These are phyloP conservation scores for Nyctanthes arbortristis DNA, from an alignment of 257 asterid species.

Conservation along the genomic window DNA sequence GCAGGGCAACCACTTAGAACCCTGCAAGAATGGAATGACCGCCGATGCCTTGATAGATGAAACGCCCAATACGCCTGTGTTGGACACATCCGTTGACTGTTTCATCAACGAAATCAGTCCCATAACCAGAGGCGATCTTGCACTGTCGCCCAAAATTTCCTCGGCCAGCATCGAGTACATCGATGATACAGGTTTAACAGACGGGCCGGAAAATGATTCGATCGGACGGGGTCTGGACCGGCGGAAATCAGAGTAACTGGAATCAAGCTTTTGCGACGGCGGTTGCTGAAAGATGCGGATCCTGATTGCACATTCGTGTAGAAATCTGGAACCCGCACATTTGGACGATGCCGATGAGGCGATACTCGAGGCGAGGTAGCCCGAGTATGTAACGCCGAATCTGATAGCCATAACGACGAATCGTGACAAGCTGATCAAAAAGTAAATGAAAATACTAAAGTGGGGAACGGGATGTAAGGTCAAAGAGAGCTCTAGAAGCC, in stretches of 20 bases:
- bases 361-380: slow-evolving; percentile 65
- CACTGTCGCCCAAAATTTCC: slow-evolving; percentile 42
- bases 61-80: slow-evolving; percentile 43
- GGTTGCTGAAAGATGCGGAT: slow-evolving; percentile 42
- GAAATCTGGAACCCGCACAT: slow-evolving; percentile 48
- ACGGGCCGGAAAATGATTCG: slow-evolving; percentile 6
- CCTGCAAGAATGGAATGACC: slow-evolving; percentile 54
- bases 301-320: slow-evolving; percentile 51
- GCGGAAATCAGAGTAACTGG: slow-evolving; percentile 38
- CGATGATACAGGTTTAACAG: slow-evolving; percentile 28
- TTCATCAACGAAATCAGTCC: slow-evolving; percentile 64
- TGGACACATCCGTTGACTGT: slow-evolving; percentile 39
- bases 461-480: slow-evolving; percentile 18
- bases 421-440: slow-evolving; percentile 35
- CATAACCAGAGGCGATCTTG: slow-evolving; percentile 46
- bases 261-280: slow-evolving; percentile 45
- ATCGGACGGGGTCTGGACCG: slow-evolving; percentile 29
- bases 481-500: slow-evolving; percentile 26
- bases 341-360: slow-evolving; percentile 54
- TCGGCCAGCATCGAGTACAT: slow-evolving; percentile 48
- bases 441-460: slow-evolving; percentile 34
- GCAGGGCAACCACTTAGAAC: slow-evolving; percentile 83
- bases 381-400: slow-evolving; percentile 73
- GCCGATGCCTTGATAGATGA: slow-evolving; percentile 61
- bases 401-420: slow-evolving; percentile 75